Evolutionary conservation across 768 basidiomycete genomes (phyloP).

Genomic region (Boletus reticuloceps): DNA sequence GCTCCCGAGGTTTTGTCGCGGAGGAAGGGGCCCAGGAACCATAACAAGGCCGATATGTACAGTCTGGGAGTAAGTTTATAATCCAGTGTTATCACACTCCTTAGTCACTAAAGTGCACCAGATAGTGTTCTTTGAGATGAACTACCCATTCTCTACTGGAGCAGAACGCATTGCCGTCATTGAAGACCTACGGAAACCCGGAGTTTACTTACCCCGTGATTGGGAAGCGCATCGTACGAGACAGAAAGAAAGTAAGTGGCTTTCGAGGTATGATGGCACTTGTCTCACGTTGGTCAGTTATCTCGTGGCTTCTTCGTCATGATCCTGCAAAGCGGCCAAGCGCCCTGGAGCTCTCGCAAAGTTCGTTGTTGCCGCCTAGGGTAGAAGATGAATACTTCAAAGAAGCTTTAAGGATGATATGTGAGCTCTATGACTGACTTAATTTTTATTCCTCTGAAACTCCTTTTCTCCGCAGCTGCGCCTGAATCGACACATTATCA

Average conservation of each 20-base stretch:
- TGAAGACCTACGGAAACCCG: slow-evolving; percentile 69
- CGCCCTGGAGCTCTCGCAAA: slow-evolving; percentile 81
- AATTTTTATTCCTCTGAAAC: neutral
- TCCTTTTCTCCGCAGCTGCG: slow-evolving; percentile 48
- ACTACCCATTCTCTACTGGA: slow-evolving; percentile 75
- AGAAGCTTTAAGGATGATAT: slow-evolving; percentile 72
- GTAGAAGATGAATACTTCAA: slow-evolving; percentile 87
- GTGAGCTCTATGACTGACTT: slow-evolving; percentile 36
- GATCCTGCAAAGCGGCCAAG: slow-evolving; percentile 75
- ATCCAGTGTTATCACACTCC: neutral
- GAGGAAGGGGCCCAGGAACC: slow-evolving; percentile 64
- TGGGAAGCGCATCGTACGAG: slow-evolving; percentile 65
- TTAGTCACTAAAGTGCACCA: slow-evolving; percentile 27
- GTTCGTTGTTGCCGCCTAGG: slow-evolving; percentile 67
- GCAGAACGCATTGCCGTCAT: slow-evolving; percentile 84
- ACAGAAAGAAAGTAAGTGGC: slow-evolving; percentile 65
- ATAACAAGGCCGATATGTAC: slow-evolving; percentile 91
- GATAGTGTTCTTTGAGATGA: slow-evolving; percentile 99
- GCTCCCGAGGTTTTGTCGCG: slow-evolving; percentile 84
- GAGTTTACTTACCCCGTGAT: slow-evolving; percentile 69
- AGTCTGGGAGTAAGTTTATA: slow-evolving; percentile 72
- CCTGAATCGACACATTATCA: slow-evolving; percentile 80
- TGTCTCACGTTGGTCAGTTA: slow-evolving; percentile 47
- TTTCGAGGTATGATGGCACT: neutral
- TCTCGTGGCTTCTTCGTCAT: slow-evolving; percentile 78